These are phyloP conservation scores for Platanthera zijinensis DNA, from an alignment of 106 monocot genomes.

Conservation along the genomic window DNA sequence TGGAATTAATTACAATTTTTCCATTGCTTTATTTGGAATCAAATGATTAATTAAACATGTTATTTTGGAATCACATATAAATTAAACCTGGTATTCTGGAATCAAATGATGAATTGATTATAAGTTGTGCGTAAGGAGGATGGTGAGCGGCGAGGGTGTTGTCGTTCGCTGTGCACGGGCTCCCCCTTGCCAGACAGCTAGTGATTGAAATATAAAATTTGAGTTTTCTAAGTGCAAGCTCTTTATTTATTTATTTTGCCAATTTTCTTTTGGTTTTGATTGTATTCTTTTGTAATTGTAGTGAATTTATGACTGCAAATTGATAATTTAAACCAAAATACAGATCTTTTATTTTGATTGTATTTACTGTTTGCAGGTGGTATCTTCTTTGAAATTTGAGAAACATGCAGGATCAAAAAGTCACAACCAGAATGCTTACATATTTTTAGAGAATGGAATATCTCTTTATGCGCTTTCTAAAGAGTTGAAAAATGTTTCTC, in stretches of 20 bases:
- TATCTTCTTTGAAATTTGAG: constrained; percentile 50
- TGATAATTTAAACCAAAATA: background rate
- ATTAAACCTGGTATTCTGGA: too few species aligned
- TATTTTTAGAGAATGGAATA: constrained; percentile 47
- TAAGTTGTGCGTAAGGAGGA: too few species aligned
- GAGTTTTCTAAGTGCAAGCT: background rate
- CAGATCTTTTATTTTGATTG: background rate
- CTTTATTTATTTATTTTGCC: background rate
- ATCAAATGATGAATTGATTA: too few species aligned
- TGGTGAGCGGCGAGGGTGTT: too few species aligned
- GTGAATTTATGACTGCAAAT: background rate
- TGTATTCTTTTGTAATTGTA: background rate
- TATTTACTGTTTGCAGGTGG: constrained; percentile 23
- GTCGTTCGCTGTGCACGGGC: too few species aligned
- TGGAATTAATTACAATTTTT: too few species aligned
- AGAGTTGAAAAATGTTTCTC: constrained; percentile 21
- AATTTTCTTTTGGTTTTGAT: background rate
- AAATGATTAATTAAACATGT: too few species aligned
- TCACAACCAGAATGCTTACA: constrained; percentile 50
- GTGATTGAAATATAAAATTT: background rate
- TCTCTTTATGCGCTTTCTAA: constrained; percentile 35
- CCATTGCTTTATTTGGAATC: too few species aligned
- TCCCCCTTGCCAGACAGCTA: too few species aligned
- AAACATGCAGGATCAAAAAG: constrained; percentile 41
- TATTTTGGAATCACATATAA: too few species aligned